Evolutionary conservation across 495 filamentous ascomycete genomes (phyloP).

Genomic region (Neurospora sp.): DNA sequence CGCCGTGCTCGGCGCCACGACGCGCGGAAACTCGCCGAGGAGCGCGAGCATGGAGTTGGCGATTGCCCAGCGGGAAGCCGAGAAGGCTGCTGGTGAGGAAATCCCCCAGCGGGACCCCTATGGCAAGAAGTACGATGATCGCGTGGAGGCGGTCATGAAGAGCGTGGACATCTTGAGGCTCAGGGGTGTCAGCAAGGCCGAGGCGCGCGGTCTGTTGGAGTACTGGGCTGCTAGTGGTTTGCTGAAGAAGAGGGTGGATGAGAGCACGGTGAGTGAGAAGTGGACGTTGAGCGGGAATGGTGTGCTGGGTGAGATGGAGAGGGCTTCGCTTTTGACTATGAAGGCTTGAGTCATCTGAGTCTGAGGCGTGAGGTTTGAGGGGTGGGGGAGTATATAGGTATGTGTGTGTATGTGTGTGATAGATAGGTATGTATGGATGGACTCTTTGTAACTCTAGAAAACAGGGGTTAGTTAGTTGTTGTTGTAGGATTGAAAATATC

Average conservation of each 20-base stretch:
- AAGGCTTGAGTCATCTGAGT: constrained; percentile 10
- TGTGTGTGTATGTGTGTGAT: neutral
- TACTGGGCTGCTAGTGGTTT: constrained; percentile 87
- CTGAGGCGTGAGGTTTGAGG: neutral
- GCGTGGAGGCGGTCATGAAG: constrained; percentile 52
- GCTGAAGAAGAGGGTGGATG: constrained; percentile 56
- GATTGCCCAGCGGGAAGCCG: constrained; percentile 42
- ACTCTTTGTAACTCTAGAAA: neutral
- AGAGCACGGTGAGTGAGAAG: constrained; percentile 67
- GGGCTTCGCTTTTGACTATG: constrained; percentile 45
- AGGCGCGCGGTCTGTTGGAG: constrained; percentile 77
- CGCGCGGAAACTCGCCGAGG: constrained; percentile 50
- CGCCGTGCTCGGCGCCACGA: constrained; percentile 63
- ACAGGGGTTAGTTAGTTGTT: neutral
- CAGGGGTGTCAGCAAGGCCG: constrained; percentile 56
- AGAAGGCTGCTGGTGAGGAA: constrained; percentile 10
- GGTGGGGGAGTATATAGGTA: neutral
- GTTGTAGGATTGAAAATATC: neutral
- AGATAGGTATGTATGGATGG: neutral
- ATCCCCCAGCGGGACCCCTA: constrained; percentile 51
- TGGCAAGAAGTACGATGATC: constrained; percentile 51
- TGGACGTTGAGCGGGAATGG: constrained; percentile 75
- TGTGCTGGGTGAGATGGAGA: constrained; percentile 76
- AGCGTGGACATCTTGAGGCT: constrained; percentile 40
- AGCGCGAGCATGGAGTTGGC: constrained; percentile 55